A percentile compares a stretch with the other conserved stretches of the same genome.
Evolutionary conservation across 2,329 filamentous ascomycete genomes (phyloP).

Genomic region (Madurella mycetomatis): DNA sequence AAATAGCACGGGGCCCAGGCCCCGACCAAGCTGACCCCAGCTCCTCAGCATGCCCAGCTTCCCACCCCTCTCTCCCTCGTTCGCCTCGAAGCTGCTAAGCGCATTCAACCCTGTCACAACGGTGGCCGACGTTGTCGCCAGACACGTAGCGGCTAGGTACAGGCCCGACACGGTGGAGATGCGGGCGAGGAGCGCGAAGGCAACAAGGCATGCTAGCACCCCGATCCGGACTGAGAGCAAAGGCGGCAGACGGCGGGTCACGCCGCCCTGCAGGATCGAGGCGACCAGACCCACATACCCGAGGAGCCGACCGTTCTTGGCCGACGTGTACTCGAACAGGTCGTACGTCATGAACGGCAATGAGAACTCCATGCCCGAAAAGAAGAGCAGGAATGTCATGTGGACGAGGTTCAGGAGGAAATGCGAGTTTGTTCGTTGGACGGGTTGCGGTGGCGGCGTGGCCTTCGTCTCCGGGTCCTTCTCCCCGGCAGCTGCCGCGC

Average conservation of each 20-base stretch:
- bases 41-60: conserved; percentile 80
- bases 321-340: conserved; percentile 76
- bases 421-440: conserved; percentile 73
- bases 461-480: conserved; percentile 2
- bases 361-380: conserved; percentile 97
- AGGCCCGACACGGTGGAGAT: conserved; percentile 65
- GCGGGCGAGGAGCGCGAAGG: conserved; percentile 74
- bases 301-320: conserved; percentile 77
- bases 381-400: conserved; percentile 89
- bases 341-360: conserved; percentile 97
- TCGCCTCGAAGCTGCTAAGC: conserved; percentile 84
- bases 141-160: conserved; percentile 74
- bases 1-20: conserved; percentile 82
- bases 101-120: conserved; percentile 94
- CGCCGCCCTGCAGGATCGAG: conserved; percentile 86
- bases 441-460: conserved; percentile 21
- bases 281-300: conserved; percentile 90
- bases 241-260: conserved; percentile 80
- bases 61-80: conserved; percentile 71
- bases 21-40: conserved; percentile 82
- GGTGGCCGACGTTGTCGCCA: conserved; percentile 88
- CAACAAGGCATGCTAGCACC: conserved; percentile 68
- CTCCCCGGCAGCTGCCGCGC: conserved; percentile 4
- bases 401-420: conserved; percentile 78
- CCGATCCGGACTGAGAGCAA: conserved; percentile 75